Conservation (phyloP, 108 stramenopile species). For the Seminavis robusta region DNA sequence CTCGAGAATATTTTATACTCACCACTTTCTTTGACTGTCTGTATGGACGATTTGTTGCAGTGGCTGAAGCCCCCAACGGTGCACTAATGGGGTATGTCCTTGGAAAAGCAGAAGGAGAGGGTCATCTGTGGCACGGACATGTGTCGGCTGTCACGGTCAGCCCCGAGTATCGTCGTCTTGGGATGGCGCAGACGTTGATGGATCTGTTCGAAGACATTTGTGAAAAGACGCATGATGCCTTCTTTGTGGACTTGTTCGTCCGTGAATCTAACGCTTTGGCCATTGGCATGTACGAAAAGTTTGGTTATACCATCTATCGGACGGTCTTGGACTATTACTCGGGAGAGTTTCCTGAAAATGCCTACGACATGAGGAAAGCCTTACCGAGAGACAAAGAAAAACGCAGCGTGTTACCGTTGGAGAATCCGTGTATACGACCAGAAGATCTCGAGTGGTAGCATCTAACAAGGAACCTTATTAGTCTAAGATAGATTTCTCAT, state of each 20-base stretch:
- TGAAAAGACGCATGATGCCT: slow-evolving; percentile 76
- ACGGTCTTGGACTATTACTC: slow-evolving; percentile 91
- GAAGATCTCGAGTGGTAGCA: too few relatives aligned
- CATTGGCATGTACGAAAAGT: slow-evolving; percentile 92
- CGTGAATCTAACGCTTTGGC: slow-evolving; percentile 92
- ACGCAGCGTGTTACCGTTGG: too few relatives aligned
- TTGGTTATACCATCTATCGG: slow-evolving; percentile 91
- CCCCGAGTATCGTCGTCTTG: slow-evolving; percentile 85
- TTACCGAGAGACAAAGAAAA: too few relatives aligned
- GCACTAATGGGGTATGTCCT: slow-evolving; percentile 85
- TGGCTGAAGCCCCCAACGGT: slow-evolving; percentile 73
- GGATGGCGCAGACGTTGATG: slow-evolving; percentile 93
- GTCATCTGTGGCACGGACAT: slow-evolving; percentile 96
- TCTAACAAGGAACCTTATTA: too few relatives aligned
- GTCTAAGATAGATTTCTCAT: too few relatives aligned
- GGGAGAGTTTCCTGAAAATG: slow-evolving; percentile 86
- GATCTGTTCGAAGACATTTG: slow-evolving; percentile 86
- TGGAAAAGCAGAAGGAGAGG: slow-evolving; percentile 93
- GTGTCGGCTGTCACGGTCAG: slow-evolving; percentile 98
- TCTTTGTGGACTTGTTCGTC: slow-evolving; percentile 99
- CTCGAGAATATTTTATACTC: background rate
- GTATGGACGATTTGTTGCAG: slow-evolving; percentile 8
- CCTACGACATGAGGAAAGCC: slow-evolving; percentile 92
- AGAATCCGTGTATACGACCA: too few relatives aligned
- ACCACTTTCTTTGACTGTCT: background rate